Evolutionary conservation across 352 stramenopile species (phyloP).

Genomic region (Phytophthora cryptogea): DNA sequence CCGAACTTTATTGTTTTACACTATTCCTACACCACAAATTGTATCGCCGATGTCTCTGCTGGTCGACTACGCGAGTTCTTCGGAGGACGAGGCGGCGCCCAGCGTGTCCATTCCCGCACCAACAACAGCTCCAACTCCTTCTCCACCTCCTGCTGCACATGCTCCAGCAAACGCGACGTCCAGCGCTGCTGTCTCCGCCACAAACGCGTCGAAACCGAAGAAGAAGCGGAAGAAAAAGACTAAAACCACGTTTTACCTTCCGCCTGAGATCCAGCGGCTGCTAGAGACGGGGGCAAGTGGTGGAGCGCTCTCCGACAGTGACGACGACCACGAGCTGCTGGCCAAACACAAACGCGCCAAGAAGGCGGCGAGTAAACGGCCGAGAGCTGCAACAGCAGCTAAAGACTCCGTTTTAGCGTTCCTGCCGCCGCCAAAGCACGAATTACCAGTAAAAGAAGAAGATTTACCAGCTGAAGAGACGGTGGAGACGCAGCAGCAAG

Average conservation of each 20-base stretch:
- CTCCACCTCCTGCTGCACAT: not conserved
- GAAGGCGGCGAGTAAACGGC: slow-evolving; percentile 40
- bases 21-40: not conserved
- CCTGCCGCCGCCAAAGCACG: slow-evolving; percentile 63
- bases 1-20: not conserved
- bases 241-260: slow-evolving; percentile 59
- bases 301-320: slow-evolving; percentile 32
- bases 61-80: slow-evolving; percentile 66
- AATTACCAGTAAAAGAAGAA: slow-evolving; percentile 18
- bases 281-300: slow-evolving; percentile 41
- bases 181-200: not conserved
- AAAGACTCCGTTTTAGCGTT: slow-evolving; percentile 50
- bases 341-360: slow-evolving; percentile 57
- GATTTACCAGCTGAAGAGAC: slow-evolving; percentile 3
- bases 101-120: not conserved
- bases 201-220: slow-evolving; percentile 15
- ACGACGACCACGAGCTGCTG: slow-evolving; percentile 49
- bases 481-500: slow-evolving; percentile 18
- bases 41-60: slow-evolving; percentile 46
- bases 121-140: not conserved
- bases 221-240: slow-evolving; percentile 42
- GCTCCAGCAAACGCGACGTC: not conserved
- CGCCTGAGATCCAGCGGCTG: slow-evolving; percentile 60
- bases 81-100: slow-evolving; percentile 41
- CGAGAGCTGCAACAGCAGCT: slow-evolving; percentile 10